A percentile compares a stretch with the other conserved stretches of the same genome.
Evolutionary conservation across 1,284 basidiomycete species (phyloP).

Genomic region (Mycosarcoma mackinlayi): DNA sequence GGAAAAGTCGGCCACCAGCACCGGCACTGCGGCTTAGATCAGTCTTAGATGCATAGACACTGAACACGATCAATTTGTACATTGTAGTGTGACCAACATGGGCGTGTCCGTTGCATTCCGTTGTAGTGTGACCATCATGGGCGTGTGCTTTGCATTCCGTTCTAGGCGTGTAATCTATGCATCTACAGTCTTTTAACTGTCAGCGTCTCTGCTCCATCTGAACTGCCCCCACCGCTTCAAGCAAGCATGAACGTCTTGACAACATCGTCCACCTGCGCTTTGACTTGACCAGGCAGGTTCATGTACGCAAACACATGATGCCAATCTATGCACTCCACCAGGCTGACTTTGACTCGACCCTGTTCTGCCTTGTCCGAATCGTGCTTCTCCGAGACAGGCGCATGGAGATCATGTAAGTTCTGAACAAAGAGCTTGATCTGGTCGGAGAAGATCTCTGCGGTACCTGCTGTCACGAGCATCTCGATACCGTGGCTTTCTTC

Average conservation of each 20-base stretch:
- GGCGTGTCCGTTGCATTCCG: no score
- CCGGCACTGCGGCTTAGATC: neutral
- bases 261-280: slow-evolving; percentile 33
- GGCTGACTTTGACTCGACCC: slow-evolving; percentile 15
- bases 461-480: slow-evolving; percentile 24
- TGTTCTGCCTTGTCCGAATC: no score
- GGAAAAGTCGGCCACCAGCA: slow-evolving; percentile 69
- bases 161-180: no score
- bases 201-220: no score
- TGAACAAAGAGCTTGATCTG: slow-evolving; percentile 18
- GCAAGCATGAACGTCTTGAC: slow-evolving; percentile 33
- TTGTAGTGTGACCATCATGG: no score
- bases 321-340: slow-evolving; percentile 33
- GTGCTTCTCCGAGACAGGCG: neutral
- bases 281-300: slow-evolving; percentile 29
- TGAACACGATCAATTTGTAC: no score
- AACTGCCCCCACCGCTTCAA: no score
- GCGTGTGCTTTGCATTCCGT: no score
- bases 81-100: no score
- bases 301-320: slow-evolving; percentile 40
- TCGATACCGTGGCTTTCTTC: slow-evolving; percentile 13
- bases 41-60: no score
- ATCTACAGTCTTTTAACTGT: neutral
- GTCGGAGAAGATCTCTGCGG: slow-evolving; percentile 29
- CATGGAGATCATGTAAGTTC: slow-evolving; percentile 13